These are phyloP conservation scores for Ceratocystis diversiconidia DNA, from an alignment of 2,329 filamentous ascomycete species.

Conservation along the genomic window DNA sequence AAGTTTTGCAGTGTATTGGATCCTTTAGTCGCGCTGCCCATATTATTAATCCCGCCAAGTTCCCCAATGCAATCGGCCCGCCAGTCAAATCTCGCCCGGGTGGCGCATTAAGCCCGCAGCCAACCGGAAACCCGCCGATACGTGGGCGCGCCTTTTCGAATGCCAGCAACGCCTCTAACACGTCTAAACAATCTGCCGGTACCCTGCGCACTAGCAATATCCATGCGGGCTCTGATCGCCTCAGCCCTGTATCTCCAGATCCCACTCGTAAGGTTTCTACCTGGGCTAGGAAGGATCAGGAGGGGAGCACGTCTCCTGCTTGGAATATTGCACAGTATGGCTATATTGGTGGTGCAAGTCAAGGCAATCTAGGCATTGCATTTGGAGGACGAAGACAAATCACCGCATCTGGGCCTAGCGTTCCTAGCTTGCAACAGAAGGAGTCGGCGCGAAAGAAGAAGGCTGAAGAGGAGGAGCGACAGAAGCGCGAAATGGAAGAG, in stretches of 20 bases:
- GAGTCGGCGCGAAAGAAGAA: constrained; percentile 49
- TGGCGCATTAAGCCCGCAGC: constrained; percentile 49
- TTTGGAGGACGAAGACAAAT: constrained; percentile 91
- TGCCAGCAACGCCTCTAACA: constrained; percentile 43
- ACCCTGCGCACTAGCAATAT: constrained; percentile 38
- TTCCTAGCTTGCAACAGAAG: constrained; percentile 74
- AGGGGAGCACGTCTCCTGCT: constrained; percentile 67
- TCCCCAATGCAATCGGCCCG: constrained; percentile 63
- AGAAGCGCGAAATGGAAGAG: constrained; percentile 40
- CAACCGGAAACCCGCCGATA: constrained; percentile 39
- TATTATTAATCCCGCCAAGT: constrained; percentile 54
- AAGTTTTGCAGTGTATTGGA: constrained; percentile 82
- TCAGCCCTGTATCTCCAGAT: constrained; percentile 40
- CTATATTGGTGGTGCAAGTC: constrained; percentile 93
- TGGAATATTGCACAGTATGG: constrained; percentile 99
- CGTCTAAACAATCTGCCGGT: constrained; percentile 30
- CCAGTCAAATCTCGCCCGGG: constrained; percentile 38
- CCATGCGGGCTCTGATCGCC: constrained; percentile 36
- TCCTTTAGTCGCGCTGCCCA: constrained; percentile 85
- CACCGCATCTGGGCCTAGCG: constrained; percentile 62
- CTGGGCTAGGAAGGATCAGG: constrained; percentile 79
- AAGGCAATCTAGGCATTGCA: constrained; percentile 84
- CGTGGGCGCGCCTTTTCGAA: constrained; percentile 38
- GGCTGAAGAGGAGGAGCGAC: constrained; percentile 45
- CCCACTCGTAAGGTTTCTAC: constrained; percentile 43